phyloP scores from a whole-genome alignment of 805 yeast species.

The Kodamaea laetipori region DNA sequence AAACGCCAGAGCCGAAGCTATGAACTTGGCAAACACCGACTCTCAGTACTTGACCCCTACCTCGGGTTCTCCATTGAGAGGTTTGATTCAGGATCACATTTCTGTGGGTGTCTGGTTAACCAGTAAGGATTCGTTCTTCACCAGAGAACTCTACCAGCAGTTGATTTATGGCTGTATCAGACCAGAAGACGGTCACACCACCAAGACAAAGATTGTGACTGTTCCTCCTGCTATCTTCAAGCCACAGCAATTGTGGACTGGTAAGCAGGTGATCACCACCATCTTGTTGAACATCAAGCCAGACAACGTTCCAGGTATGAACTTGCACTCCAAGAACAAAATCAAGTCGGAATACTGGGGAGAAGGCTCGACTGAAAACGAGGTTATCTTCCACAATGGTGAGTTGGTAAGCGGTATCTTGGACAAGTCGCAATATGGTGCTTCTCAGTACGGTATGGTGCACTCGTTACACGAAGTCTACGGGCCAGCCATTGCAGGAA shows the following conservation, averaged over 20 bases:
- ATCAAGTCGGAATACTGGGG: constrained; percentile 97
- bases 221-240: constrained; percentile 87
- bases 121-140: constrained; percentile 86
- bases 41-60: constrained; percentile 98
- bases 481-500: constrained; percentile 89
- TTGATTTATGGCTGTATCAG: constrained; percentile 90
- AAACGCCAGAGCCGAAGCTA: constrained; percentile 94
- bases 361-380: constrained; percentile 76
- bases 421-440: constrained; percentile 98
- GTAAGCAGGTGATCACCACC: constrained; percentile 95
- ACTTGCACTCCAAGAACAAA: constrained; percentile 80
- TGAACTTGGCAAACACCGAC: constrained; percentile 93
- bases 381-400: constrained; percentile 84
- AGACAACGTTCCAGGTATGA: constrained; percentile 84
- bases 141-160: constrained; percentile 91
- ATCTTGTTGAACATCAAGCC: constrained; percentile 87
- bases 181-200: constrained; percentile 96
- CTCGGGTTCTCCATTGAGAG: constrained; percentile 97
- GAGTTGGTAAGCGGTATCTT: constrained; percentile 87
- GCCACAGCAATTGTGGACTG: constrained; percentile 95
- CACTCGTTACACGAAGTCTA: constrained; percentile 96
- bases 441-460: constrained; percentile 93
- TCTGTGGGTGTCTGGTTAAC: constrained; percentile 99
- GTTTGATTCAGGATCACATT: constrained; percentile 97
- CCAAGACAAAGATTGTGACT: constrained; percentile 66